Base-by-base conservation (phyloP, 2,329 filamentous ascomycete species). In the Alternaria metachromatica region DNA sequence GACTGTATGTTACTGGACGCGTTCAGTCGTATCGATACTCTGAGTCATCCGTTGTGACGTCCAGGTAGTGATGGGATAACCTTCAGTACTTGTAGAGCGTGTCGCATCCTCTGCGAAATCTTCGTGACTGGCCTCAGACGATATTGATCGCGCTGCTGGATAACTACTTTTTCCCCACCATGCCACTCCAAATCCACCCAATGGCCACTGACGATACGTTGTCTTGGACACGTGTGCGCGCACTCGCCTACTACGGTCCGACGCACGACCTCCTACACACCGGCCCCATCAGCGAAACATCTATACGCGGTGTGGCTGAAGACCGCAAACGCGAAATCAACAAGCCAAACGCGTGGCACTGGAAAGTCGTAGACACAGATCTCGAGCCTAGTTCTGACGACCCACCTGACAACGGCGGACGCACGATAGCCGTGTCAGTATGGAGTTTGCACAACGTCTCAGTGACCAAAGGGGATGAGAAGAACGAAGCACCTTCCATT, bases 291-390 rank as follows among this genome's bases (percentile, higher is more conserved):
- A 71, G 70, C 26, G 71, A 77, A 37, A 57, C 62, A n/a, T 72
- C 72, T 3, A 68, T 79, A 20, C 70, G 58, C 23, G 61, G 67
- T 20, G 65, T 72, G 21, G 74, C 76, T 13, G 60, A 70, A 30
- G 70, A 74, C 26, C 69, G 71, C 21, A 69, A 67, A 21, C 58
- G 58, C 13, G 70, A 76, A 7, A 59, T 79, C 5, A 58, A 55
- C 2, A 63, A 67, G n/a, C 68, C 72, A 12, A 66, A 74, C 15
- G 65, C 49, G 10, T 78, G 72, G 71, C 72, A 77, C 23, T 79
- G 71, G 72, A 77, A 77, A 61, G 63, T 78, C 9, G 66, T 79
- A 15, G 76, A 78, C 53, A 76, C 72, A 11, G 69, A 73, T 33
- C 60, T 75, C 2, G 20, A 63, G 6, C 72, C 72, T 6, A 64